A percentile compares a stretch with the other conserved stretches of the same genome.
Evolutionary conservation across 148 eudicot species (phyloP).

Genomic region (Beta vulgaris): DNA sequence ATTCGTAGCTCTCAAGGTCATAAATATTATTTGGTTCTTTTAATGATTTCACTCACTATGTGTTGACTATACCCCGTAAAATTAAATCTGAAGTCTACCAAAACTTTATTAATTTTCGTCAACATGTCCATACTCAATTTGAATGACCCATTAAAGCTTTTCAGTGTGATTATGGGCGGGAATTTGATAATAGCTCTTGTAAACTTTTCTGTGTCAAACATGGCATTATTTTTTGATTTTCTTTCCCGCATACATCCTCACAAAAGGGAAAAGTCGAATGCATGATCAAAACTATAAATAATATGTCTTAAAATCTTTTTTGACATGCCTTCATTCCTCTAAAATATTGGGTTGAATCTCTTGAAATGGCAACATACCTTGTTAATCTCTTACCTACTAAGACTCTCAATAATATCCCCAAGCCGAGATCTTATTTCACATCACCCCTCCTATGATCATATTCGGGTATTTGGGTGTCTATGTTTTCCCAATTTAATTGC

Average conservation of each 20-base stretch:
- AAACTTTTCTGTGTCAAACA: not conserved
- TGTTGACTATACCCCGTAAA: not conserved
- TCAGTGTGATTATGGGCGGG: not conserved
- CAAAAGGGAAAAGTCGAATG: not conserved
- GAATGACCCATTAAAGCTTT: not conserved
- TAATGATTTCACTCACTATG: not conserved
- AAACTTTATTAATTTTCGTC: not conserved
- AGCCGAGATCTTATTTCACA: not conserved
- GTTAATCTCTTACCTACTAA: not conserved
- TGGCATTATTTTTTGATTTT: not conserved
- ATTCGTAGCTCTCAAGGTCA: too few species aligned
- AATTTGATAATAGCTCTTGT: not conserved
- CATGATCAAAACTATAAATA: not conserved
- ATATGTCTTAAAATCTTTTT: too few species aligned
- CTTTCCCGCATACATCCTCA: not conserved
- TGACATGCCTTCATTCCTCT: too few species aligned
- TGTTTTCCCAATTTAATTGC: not conserved
- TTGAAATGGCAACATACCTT: too few species aligned
- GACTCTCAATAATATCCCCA: not conserved
- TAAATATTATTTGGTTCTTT: too few species aligned
- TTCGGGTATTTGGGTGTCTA: conserved; percentile 7
- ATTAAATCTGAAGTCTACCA: not conserved
- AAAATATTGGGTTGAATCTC: too few species aligned
- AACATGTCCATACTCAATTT: not conserved
- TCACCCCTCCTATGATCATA: not conserved